Percentiles rank a stretch among this genome's conserved stretches.
Conservation (phyloP, 768 basidiomycete species). For the Dacryopinax spathularia region DNA sequence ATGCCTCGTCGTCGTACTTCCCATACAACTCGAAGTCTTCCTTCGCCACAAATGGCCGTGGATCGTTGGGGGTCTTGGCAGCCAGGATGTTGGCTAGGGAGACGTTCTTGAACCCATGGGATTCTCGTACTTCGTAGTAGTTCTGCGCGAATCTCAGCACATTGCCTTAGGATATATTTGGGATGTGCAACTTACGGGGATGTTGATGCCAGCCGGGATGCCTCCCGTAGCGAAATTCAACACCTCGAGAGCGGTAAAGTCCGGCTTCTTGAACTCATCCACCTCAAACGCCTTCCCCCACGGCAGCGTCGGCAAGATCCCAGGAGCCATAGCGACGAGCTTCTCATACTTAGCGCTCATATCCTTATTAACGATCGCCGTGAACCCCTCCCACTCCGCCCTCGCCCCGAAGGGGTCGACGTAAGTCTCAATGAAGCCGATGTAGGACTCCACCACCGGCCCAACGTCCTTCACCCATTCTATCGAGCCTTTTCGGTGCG, state of each 20-base stretch:
- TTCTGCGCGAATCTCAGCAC: constrained; percentile 31
- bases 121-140: constrained; percentile 72
- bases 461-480: constrained; percentile 80
- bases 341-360: constrained; percentile 68
- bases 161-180: neutral
- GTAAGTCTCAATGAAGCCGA: constrained; percentile 76
- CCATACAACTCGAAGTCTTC: constrained; percentile 63
- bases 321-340: constrained; percentile 61
- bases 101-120: constrained; percentile 54
- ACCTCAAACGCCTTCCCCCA: constrained; percentile 52
- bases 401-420: constrained; percentile 84
- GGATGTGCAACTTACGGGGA: constrained; percentile 23
- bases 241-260: constrained; percentile 67
- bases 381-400: constrained; percentile 90
- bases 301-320: constrained; percentile 64
- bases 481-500: constrained; percentile 61
- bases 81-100: constrained; percentile 50
- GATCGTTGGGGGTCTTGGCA: constrained; percentile 80
- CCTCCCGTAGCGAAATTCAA: constrained; percentile 72
- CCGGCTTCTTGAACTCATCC: constrained; percentile 63
- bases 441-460: constrained; percentile 76
- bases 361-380: constrained; percentile 74
- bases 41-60: constrained; percentile 68
- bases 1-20: constrained; percentile 61
- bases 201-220: constrained; percentile 80